Percentiles rank a stretch among this genome's conserved stretches.
Conservation (phyloP, 805 yeast genomes). For the Kluyveromyces starmeri region DNA sequence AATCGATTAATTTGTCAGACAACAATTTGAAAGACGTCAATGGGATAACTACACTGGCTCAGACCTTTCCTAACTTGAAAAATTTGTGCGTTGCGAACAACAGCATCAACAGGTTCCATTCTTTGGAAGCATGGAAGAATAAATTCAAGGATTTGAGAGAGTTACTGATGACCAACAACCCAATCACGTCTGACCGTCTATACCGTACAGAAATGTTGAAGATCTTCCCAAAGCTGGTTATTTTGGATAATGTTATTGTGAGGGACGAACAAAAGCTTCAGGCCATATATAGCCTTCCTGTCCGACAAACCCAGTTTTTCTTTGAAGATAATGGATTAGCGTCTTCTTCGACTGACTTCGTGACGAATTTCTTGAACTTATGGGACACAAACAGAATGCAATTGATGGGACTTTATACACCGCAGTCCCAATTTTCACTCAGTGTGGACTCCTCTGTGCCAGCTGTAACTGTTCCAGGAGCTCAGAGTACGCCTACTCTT, state of each 20-base stretch:
- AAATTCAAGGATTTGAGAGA: slow-evolving; percentile 70
- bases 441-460: slow-evolving; percentile 71
- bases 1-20: slow-evolving; percentile 59
- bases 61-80: slow-evolving; percentile 62
- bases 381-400: slow-evolving; percentile 79
- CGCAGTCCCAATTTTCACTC: slow-evolving; percentile 75
- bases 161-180: slow-evolving; percentile 70
- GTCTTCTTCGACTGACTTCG: slow-evolving; percentile 62
- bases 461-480: slow-evolving; percentile 26
- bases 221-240: slow-evolving; percentile 68
- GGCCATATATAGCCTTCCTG: slow-evolving; percentile 45
- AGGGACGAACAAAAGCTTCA: slow-evolving; percentile 61
- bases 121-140: slow-evolving; percentile 67
- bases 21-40: slow-evolving; percentile 58
- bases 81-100: slow-evolving; percentile 80
- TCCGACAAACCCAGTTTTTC: slow-evolving; percentile 53
- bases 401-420: slow-evolving; percentile 64
- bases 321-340: slow-evolving; percentile 73
- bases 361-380: slow-evolving; percentile 60
- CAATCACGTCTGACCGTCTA: slow-evolving; percentile 42
- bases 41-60: slow-evolving; percentile 54
- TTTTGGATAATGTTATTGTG: slow-evolving; percentile 69
- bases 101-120: slow-evolving; percentile 46
- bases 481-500: slow-evolving; percentile 38
- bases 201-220: slow-evolving; percentile 56